Percentiles rank a stretch among this genome's conserved stretches.
Evolutionary conservation across 768 basidiomycete species (phyloP).

Genomic region (Xanthoconium stramineum): DNA sequence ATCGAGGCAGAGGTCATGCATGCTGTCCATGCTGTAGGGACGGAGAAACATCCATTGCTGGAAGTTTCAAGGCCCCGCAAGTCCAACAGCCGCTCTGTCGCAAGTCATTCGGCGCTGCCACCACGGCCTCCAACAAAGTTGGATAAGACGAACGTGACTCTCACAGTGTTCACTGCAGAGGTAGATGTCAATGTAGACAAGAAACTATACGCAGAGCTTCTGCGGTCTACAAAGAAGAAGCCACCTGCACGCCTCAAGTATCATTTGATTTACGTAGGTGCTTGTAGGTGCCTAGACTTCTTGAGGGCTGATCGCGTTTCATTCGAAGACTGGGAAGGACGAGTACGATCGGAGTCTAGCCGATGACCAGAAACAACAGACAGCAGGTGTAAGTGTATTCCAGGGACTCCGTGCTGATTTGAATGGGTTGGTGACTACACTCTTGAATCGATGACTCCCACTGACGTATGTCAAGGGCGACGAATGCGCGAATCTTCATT

Average conservation of each 20-base stretch:
- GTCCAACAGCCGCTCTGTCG: constrained; percentile 39
- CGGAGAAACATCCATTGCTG: constrained; percentile 40
- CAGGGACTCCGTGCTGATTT: neutral
- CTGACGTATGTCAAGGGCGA: neutral
- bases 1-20: constrained; percentile 13
- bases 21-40: constrained; percentile 11
- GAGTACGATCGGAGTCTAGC: constrained; percentile 20
- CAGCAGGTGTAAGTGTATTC: neutral
- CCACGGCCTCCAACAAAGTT: constrained; percentile 19
- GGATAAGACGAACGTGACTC: constrained; percentile 21
- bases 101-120: too few species aligned
- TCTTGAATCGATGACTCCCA: neutral
- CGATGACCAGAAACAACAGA: constrained; percentile 51
- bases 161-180: neutral
- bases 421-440: neutral
- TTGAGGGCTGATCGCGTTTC: neutral
- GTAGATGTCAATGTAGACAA: neutral
- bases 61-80: constrained; percentile 31
- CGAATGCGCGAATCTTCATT: neutral
- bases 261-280: constrained; percentile 68
- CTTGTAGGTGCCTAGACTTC: neutral
- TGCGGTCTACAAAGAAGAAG: constrained; percentile 75
- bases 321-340: constrained; percentile 41
- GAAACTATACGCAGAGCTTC: constrained; percentile 35
- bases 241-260: constrained; percentile 52